phyloP scores from a whole-genome alignment of 345 rosid species.

The Hevea brasiliensis region DNA sequence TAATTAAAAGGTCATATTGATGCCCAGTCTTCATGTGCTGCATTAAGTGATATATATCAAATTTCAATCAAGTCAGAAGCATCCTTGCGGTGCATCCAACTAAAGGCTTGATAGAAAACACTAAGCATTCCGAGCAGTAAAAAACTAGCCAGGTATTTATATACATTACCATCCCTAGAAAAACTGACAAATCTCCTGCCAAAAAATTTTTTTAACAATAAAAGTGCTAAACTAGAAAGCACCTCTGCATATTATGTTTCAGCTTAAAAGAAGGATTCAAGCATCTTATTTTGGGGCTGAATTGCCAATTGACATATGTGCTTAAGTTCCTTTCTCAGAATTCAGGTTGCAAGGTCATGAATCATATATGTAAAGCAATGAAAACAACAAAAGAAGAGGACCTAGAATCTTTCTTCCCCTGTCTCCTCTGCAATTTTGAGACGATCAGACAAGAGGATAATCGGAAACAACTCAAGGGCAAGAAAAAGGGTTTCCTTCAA shows the following conservation, averaged over 20 bases:
- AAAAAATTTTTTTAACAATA: neutral
- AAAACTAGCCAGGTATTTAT: neutral
- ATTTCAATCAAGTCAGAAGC: neutral
- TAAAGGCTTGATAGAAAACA: neutral
- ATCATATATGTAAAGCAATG: neutral
- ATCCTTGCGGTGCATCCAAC: neutral
- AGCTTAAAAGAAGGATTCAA: neutral
- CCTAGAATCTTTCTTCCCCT: neutral
- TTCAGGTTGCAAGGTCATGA: no score
- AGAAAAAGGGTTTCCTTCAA: neutral
- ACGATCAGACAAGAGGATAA: neutral
- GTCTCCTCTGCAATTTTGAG: neutral
- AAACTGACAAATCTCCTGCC: neutral
- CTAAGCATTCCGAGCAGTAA: neutral
- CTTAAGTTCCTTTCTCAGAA: neutral
- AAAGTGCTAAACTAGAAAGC: neutral
- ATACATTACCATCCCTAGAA: neutral
- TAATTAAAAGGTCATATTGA: neutral
- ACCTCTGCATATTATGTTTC: neutral
- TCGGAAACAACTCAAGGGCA: neutral
- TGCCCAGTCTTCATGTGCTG: neutral
- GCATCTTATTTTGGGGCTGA: neutral
- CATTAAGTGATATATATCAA: neutral
- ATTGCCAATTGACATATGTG: neutral
- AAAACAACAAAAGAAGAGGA: neutral